phyloP scores from a whole-genome alignment of 305 asterid species.

The Fraxinus xanthoxyloides region DNA sequence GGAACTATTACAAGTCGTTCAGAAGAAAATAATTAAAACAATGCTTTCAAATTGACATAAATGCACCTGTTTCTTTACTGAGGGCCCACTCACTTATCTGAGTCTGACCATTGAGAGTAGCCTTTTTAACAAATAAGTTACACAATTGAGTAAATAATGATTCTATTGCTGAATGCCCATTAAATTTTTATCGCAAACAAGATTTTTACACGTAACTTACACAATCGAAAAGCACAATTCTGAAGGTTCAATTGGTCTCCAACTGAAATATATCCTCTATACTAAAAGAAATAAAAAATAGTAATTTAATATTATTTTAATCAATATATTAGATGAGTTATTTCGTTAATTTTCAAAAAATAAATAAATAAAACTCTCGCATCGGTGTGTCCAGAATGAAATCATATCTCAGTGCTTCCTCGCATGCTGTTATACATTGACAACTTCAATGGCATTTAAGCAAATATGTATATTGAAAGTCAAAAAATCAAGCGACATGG shows the following conservation, averaged over 20 bases:
- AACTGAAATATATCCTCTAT: background rate
- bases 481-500: constrained; percentile 10
- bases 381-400: background rate
- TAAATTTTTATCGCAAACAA: background rate
- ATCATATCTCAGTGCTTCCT: background rate
- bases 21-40: background rate
- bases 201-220: background rate
- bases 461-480: constrained; percentile 13
- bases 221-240: background rate
- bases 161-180: background rate
- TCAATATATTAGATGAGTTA: background rate
- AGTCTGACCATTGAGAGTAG: background rate
- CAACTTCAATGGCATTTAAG: background rate
- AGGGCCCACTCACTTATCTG: background rate
- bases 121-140: background rate
- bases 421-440: background rate
- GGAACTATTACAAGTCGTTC: background rate
- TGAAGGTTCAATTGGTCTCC: background rate
- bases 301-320: background rate
- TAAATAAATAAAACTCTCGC: background rate
- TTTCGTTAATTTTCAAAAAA: background rate
- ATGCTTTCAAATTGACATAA: background rate
- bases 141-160: background rate
- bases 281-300: background rate
- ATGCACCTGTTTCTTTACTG: background rate